Evolutionary conservation across 2,329 filamentous ascomycete genomes (phyloP), one percentile per base, ranked within the genome.

Genomic region (Scedosporium boydii): DNA sequence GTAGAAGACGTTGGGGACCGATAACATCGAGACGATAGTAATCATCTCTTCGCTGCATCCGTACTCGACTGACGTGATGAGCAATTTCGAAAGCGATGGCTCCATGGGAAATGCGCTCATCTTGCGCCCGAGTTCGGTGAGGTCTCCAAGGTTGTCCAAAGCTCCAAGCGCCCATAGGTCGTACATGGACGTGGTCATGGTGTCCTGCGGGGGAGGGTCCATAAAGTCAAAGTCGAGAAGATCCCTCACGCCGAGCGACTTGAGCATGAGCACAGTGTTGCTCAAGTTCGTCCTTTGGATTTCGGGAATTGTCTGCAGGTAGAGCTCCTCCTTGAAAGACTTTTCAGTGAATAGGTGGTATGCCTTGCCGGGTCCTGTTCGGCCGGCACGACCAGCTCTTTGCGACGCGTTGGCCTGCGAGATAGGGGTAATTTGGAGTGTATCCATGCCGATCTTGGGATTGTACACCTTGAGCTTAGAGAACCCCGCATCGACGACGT

Each of bases 91-190:
- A 9, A 99, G 80, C 0, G 93, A 93, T 0, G 95, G 95, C 67
- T 99, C 95, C 93, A 99, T 99, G 0, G 95, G 95, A 70, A 98
- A 99, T 1, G 91, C 89, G 27, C 95, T 97, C 95, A 99, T 99
- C 68, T 90, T 93, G 55, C 85, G 86, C 34, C 95, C 95, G 1
- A 99, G 83, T 0, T 85, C 80, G 0, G 95, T 99, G 27, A 99
- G 82, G 67, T 97, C 91, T 42, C 95, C 96, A 16, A 98, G 82
- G 68, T 99, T 97, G 72, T 97, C 91, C 12, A 99, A 77, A 0
- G 95, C 93, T 1, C 95, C 95, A 0, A 99, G 81, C 0, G 95
- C 93, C 95, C 95, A 99, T 0, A 99, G 84, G 69, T 99, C 95
- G 75, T 98, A 99, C 42, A 99, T 87, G 3, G 93, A 97, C 0